Evolutionary conservation across 2,329 filamentous ascomycete species (phyloP).

Genomic region (Eurotiales sp.): DNA sequence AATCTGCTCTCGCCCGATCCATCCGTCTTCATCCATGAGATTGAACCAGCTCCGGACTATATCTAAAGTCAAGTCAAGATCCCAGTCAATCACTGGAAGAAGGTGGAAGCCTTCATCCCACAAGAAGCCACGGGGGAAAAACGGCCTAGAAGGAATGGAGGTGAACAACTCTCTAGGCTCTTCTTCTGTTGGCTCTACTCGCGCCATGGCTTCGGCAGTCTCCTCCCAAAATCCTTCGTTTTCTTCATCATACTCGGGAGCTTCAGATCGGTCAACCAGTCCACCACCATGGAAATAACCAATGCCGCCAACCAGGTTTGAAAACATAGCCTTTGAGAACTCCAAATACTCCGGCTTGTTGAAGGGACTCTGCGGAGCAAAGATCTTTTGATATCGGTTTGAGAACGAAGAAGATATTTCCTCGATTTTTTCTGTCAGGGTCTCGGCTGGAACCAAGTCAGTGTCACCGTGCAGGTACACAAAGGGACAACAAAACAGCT

Average conservation of each 20-base stretch:
- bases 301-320: constrained; percentile 88
- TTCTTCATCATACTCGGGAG: constrained; percentile 91
- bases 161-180: constrained; percentile 88
- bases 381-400: constrained; percentile 68
- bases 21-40: constrained; percentile 93
- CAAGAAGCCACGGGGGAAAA: constrained; percentile 93
- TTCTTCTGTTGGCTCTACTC: constrained; percentile 66
- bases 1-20: constrained; percentile 96
- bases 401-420: constrained; percentile 65
- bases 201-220: constrained; percentile 71
- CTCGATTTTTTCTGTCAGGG: constrained; percentile 67
- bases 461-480: constrained; percentile 13
- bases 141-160: constrained; percentile 84
- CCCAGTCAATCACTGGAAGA: constrained; percentile 87
- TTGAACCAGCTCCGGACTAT: constrained; percentile 95
- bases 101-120: constrained; percentile 99
- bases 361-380: constrained; percentile 74
- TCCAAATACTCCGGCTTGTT: constrained; percentile 65
- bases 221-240: constrained; percentile 96
- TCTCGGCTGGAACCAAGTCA: constrained; percentile 43
- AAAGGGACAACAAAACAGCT: constrained; percentile 20
- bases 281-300: constrained; percentile 92
- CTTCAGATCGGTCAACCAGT: constrained; percentile 84
- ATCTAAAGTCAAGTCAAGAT: constrained; percentile 79
- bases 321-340: constrained; percentile 88